Conservation (phyloP, 2,329 filamentous ascomycete species). For the Colletotrichum sp. region DNA sequence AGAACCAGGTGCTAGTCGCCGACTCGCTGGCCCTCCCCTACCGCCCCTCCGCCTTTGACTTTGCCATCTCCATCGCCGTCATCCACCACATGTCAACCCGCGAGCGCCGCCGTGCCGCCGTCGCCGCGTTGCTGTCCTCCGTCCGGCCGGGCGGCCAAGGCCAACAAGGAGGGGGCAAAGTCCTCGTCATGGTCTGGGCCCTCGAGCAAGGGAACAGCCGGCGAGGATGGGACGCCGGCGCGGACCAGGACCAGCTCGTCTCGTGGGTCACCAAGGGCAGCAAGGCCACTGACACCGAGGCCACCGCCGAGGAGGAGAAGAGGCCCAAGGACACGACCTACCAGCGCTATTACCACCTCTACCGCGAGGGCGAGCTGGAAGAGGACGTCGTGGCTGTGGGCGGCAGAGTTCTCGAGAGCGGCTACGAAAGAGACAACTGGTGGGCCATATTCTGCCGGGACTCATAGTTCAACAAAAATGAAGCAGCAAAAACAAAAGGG, state of each 20-base stretch:
- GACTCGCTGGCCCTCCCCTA: slow-evolving; percentile 88
- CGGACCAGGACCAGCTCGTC: slow-evolving; percentile 90
- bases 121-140: slow-evolving; percentile 73
- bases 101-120: slow-evolving; percentile 73
- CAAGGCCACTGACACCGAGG: slow-evolving; percentile 24
- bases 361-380: slow-evolving; percentile 85
- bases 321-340: slow-evolving; percentile 55
- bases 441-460: slow-evolving; percentile 72
- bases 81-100: slow-evolving; percentile 90
- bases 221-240: slow-evolving; percentile 84
- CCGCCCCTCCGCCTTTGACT: slow-evolving; percentile 66
- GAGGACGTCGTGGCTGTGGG: slow-evolving; percentile 76
- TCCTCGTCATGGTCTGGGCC: slow-evolving; percentile 92
- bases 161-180: slow-evolving; percentile 55
- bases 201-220: slow-evolving; percentile 88
- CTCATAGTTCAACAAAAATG: not conserved
- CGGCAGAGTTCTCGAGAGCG: slow-evolving; percentile 76
- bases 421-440: slow-evolving; percentile 99
- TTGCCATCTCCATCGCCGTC: slow-evolving; percentile 92
- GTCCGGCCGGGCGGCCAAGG: slow-evolving; percentile 54
- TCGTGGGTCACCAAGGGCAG: slow-evolving; percentile 79
- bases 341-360: slow-evolving; percentile 94
- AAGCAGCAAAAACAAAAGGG: not conserved
- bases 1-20: slow-evolving; percentile 71
- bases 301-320: not conserved